Conservation (phyloP, 345 rosid species). For the Boechera retrofracta region DNA sequence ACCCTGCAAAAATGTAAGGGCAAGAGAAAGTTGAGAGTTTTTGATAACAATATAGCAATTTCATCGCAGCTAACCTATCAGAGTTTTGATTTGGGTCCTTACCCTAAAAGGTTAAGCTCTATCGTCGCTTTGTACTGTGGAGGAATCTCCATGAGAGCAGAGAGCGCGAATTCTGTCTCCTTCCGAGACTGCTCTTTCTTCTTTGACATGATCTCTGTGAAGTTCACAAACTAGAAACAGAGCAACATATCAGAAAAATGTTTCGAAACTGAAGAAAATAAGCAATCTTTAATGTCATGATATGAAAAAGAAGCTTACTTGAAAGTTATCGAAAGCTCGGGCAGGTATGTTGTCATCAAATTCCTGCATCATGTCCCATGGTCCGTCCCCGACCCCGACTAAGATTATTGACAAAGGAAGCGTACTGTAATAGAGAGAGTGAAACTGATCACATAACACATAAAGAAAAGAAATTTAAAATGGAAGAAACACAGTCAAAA, state of each 20-base stretch:
- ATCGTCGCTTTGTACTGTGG: constrained; percentile 90
- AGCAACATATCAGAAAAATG: not conserved
- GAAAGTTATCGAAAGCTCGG: constrained; percentile 95
- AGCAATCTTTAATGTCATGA: not conserved
- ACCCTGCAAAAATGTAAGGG: constrained; percentile 49
- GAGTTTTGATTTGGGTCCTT: constrained; percentile 15
- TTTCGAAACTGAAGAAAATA: constrained; percentile 6
- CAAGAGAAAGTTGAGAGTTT: constrained; percentile 18
- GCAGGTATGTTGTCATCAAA: constrained; percentile 98
- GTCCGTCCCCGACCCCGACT: constrained; percentile 98
- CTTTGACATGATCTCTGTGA: constrained; percentile 90
- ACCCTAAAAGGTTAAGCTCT: constrained; percentile 89
- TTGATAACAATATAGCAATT: not conserved
- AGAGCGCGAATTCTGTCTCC: constrained; percentile 89
- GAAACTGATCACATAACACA: constrained; percentile 16
- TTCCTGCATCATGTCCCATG: constrained; percentile 99
- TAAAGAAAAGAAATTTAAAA: not conserved
- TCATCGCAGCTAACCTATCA: too few relatives aligned
- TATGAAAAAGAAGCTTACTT: constrained; percentile 51
- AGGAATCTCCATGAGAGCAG: constrained; percentile 97
- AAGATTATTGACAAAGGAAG: constrained; percentile 85
- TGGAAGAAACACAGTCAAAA: constrained; percentile 10
- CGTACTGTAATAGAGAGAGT: constrained; percentile 37
- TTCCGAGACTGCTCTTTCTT: constrained; percentile 58
- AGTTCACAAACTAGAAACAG: constrained; percentile 82